Conservation (phyloP, 1,139 yeast species). For the Debaryomyces sp. region DNA sequence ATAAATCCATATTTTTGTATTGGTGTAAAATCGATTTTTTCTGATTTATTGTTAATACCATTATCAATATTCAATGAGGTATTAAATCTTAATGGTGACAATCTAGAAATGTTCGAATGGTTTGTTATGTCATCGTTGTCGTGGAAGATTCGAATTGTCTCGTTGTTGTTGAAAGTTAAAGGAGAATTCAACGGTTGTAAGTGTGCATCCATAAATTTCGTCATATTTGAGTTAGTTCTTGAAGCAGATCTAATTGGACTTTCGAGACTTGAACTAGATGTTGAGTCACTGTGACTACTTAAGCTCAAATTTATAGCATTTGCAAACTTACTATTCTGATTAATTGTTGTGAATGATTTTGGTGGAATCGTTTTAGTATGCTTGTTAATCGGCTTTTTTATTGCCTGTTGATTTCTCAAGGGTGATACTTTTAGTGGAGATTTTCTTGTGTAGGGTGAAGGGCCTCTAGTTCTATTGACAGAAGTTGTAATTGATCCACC, state of each 20-base stretch:
- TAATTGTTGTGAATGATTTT: not conserved
- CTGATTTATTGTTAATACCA: not conserved
- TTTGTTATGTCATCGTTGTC: conserved; percentile 11
- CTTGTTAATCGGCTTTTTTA: conserved; percentile 1
- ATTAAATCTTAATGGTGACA: conserved; percentile 24
- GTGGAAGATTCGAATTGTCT: conserved; percentile 3
- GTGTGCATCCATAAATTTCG: conserved; percentile 19
- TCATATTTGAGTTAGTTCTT: conserved; percentile 13
- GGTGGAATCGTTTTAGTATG: not conserved
- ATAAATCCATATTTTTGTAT: conserved; percentile 13
- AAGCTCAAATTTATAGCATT: conserved; percentile 22
- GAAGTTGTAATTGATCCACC: not conserved
- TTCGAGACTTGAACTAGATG: conserved; percentile 15
- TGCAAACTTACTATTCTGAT: conserved; percentile 15
- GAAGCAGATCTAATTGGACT: conserved; percentile 21
- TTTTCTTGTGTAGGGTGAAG: conserved; percentile 11
- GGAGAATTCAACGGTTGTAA: conserved; percentile 38
- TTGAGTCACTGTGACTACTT: conserved; percentile 11
- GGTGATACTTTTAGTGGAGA: conserved; percentile 14
- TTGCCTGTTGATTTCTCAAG: not conserved
- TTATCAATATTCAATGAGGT: conserved; percentile 7
- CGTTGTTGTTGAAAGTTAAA: conserved; percentile 15
- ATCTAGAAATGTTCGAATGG: conserved; percentile 13
- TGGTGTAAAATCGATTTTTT: conserved; percentile 13
- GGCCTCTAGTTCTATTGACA: not conserved